Percentiles rank a stretch among this genome's conserved stretches.
Evolutionary conservation across 225 moss, liverwort and hornwort genomes (phyloP).

Genomic region (Straminergon stramineum): DNA sequence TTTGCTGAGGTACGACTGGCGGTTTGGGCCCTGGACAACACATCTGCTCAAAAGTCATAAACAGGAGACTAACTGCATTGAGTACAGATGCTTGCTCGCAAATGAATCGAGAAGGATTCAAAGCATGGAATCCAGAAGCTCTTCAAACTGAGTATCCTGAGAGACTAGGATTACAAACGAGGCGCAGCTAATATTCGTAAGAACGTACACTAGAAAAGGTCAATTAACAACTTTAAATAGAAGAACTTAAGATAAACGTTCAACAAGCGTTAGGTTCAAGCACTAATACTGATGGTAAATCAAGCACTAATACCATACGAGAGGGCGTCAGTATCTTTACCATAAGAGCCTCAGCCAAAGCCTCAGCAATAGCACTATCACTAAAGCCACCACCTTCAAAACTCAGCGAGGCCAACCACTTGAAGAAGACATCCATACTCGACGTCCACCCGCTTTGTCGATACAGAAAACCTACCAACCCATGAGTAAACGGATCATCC

Average conservation of each 20-base stretch:
- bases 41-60: slow-evolving; percentile 54
- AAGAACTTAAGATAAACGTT: neutral
- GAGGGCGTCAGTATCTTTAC: slow-evolving; percentile 20
- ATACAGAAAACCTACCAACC: slow-evolving; percentile 48
- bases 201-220: neutral
- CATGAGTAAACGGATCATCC: neutral
- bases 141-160: neutral
- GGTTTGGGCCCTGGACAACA: slow-evolving; percentile 84
- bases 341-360: slow-evolving; percentile 82
- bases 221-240: neutral
- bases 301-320: neutral
- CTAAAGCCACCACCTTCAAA: slow-evolving; percentile 82
- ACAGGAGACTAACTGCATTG: neutral
- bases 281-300: neutral
- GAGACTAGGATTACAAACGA: neutral
- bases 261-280: neutral
- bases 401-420: slow-evolving; percentile 65
- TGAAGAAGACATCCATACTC: slow-evolving; percentile 71
- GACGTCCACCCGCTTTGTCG: slow-evolving; percentile 94
- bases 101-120: neutral
- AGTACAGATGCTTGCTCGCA: neutral
- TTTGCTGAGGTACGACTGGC: slow-evolving; percentile 54
- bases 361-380: slow-evolving; percentile 87
- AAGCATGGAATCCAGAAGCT: neutral
- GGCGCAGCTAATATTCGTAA: neutral